Conservation (phyloP, 2,329 filamentous ascomycete species). For the Microcyclosporella mali region DNA sequence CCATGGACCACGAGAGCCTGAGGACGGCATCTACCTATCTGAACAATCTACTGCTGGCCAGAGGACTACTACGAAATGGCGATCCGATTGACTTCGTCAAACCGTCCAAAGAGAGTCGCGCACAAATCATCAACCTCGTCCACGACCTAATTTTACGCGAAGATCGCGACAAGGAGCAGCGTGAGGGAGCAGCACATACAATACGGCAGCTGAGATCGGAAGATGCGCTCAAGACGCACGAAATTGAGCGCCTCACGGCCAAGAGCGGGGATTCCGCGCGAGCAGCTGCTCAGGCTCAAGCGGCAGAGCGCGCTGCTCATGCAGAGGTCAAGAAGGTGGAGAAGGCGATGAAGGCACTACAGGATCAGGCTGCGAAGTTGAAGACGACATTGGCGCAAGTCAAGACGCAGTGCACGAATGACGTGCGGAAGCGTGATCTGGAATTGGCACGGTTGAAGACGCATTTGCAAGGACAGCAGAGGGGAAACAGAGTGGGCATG, state of each 20-base stretch:
- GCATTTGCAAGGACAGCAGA: slow-evolving; percentile 63
- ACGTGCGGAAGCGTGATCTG: slow-evolving; percentile 82
- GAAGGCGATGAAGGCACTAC: slow-evolving; percentile 63
- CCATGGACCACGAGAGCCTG: slow-evolving; percentile 47
- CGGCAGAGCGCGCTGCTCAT: slow-evolving; percentile 65
- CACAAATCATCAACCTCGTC: slow-evolving; percentile 81
- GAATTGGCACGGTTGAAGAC: slow-evolving; percentile 85
- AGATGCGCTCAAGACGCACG: slow-evolving; percentile 58
- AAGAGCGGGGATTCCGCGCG: slow-evolving; percentile 53
- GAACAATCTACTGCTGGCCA: slow-evolving; percentile 60
- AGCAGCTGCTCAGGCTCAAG: slow-evolving; percentile 67
- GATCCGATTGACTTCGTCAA: slow-evolving; percentile 74
- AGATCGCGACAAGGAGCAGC: slow-evolving; percentile 88
- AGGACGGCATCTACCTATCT: slow-evolving; percentile 58
- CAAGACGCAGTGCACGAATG: slow-evolving; percentile 78
- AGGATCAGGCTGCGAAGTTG: slow-evolving; percentile 74
- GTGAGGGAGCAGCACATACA: slow-evolving; percentile 73
- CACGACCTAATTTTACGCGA: slow-evolving; percentile 87
- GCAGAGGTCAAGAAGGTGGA: slow-evolving; percentile 79
- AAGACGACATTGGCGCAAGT: slow-evolving; percentile 77
- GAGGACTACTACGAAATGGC: slow-evolving; percentile 57
- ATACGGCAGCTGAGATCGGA: slow-evolving; percentile 71
- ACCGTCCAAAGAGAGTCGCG: slow-evolving; percentile 65
- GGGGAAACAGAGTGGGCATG: slow-evolving; percentile 42
- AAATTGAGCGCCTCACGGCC: slow-evolving; percentile 17